A percentile compares a stretch with the other conserved stretches of the same genome.
Conservation (phyloP, 192 early-diverging fungal species). For the Coemansia sp. region DNA sequence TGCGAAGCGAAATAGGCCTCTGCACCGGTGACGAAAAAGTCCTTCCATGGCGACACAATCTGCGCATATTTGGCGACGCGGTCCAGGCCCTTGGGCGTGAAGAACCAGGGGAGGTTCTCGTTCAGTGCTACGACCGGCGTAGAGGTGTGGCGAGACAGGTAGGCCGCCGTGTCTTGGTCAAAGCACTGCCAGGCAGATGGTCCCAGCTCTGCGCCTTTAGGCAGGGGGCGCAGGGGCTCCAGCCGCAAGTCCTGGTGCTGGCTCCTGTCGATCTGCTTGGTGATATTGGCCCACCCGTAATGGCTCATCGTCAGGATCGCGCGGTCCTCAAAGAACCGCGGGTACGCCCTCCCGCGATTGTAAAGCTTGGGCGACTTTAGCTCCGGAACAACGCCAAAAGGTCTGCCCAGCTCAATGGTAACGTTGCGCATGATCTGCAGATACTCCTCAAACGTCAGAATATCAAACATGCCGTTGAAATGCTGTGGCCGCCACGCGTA, state of each 20-base stretch:
- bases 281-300: conserved; percentile 38
- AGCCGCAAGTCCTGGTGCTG: conserved; percentile 21
- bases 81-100: conserved; percentile 42
- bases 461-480: conserved; percentile 37
- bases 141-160: conserved; percentile 22
- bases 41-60: conserved; percentile 51
- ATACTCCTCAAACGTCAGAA: conserved; percentile 51
- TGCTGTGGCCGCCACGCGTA: conserved; percentile 39
- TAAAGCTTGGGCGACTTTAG: conserved; percentile 50
- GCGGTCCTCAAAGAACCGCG: conserved; percentile 47
- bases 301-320: conserved; percentile 36
- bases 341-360: conserved; percentile 27
- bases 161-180: conserved; percentile 47
- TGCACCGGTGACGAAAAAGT: conserved; percentile 42
- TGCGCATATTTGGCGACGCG: conserved; percentile 19
- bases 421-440: conserved; percentile 38
- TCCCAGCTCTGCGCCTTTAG: conserved; percentile 7
- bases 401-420: conserved; percentile 20
- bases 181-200: conserved; percentile 45
- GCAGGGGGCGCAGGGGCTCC: conserved; percentile 1
- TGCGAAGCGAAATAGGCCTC: conserved; percentile 12
- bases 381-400: conserved; percentile 49
- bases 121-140: conserved; percentile 30
- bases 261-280: conserved; percentile 11
- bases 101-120: conserved; percentile 32